These are phyloP conservation scores for Vigna nakashimae DNA, from an alignment of 306 rosid species.

Conservation along the genomic window DNA sequence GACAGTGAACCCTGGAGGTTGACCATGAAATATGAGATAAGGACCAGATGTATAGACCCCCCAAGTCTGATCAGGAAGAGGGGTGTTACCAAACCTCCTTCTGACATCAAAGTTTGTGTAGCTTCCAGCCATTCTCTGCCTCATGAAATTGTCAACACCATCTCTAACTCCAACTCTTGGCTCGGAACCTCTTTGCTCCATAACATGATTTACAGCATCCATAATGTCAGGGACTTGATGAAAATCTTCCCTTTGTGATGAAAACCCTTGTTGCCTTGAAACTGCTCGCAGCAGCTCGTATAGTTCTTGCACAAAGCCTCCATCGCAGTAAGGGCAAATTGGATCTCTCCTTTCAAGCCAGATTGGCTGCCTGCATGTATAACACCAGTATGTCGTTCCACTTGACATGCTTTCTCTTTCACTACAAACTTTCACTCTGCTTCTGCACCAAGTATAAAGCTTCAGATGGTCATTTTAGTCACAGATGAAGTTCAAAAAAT, in stretches of 20 bases:
- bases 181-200: slow-evolving; percentile 55
- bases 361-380: slow-evolving; percentile 53
- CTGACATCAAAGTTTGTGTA: slow-evolving; percentile 43
- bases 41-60: slow-evolving; percentile 46
- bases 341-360: slow-evolving; percentile 43
- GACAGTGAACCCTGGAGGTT: slow-evolving; percentile 47
- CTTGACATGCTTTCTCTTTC: slow-evolving; percentile 54
- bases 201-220: slow-evolving; percentile 49
- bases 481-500: neutral
- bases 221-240: slow-evolving; percentile 48
- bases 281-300: slow-evolving; percentile 34
- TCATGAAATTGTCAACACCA: slow-evolving; percentile 45
- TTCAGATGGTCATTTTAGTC: slow-evolving; percentile 2
- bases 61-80: slow-evolving; percentile 52
- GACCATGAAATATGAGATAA: slow-evolving; percentile 54
- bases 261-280: slow-evolving; percentile 1
- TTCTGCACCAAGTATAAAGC: slow-evolving; percentile 33
- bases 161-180: slow-evolving; percentile 53
- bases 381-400: slow-evolving; percentile 71
- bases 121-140: slow-evolving; percentile 60
- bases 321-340: slow-evolving; percentile 66
- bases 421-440: neutral
- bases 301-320: slow-evolving; percentile 64
- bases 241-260: slow-evolving; percentile 39
- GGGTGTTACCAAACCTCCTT: slow-evolving; percentile 28